phyloP scores from a whole-genome alignment of 2,329 filamentous ascomycete genomes.

The Chrysoporthe puriensis region DNA sequence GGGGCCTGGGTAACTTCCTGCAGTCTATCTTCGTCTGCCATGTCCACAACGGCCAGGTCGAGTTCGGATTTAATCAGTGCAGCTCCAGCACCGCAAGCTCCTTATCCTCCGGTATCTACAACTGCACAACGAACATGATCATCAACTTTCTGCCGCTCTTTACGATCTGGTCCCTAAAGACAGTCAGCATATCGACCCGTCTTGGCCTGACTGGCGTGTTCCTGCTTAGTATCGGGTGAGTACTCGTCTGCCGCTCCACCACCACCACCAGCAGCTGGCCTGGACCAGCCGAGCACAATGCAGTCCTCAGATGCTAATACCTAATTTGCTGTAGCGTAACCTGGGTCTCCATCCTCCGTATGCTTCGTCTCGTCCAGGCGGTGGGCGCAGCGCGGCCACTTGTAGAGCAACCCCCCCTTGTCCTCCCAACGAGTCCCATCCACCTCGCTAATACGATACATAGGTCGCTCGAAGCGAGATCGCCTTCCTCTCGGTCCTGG shows the following conservation, averaged over 20 bases:
- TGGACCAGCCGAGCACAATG: too few species aligned
- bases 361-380: neutral
- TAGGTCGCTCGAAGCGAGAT: constrained; percentile 5
- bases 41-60: constrained; percentile 34
- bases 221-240: constrained; percentile 20
- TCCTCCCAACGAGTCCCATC: neutral
- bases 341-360: constrained; percentile 21
- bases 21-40: constrained; percentile 39
- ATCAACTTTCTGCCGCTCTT: constrained; percentile 44
- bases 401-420: neutral
- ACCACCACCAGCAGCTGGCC: neutral
- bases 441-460: neutral
- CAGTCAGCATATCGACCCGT: constrained; percentile 25
- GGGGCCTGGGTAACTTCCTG: constrained; percentile 35
- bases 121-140: constrained; percentile 42
- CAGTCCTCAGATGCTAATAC: neutral
- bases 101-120: constrained; percentile 43
- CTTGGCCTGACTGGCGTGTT: constrained; percentile 20
- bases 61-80: constrained; percentile 28
- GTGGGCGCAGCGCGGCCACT: neutral
- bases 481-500: constrained; percentile 13
- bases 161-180: constrained; percentile 44
- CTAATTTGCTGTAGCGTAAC: constrained; percentile 6
- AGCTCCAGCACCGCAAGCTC: constrained; percentile 35
- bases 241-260: neutral